These are phyloP conservation scores for Seiridium cupressi DNA, from an alignment of 2,329 filamentous ascomycete species.

Conservation along the genomic window DNA sequence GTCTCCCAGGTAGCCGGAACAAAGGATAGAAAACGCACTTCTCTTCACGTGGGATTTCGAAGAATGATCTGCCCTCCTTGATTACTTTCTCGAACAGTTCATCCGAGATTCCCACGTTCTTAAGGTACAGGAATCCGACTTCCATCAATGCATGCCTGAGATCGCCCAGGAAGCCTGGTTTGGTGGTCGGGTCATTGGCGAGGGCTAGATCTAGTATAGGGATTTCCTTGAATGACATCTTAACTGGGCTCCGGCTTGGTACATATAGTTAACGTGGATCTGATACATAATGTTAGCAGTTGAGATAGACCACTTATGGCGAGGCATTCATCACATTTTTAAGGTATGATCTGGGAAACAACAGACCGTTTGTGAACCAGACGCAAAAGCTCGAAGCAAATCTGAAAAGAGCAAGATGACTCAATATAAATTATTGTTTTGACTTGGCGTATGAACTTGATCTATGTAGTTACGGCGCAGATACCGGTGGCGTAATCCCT, in stretches of 20 bases:
- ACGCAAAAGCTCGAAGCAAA: neutral
- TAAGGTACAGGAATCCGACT: constrained; percentile 85
- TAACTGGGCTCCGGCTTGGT: neutral
- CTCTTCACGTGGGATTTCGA: constrained; percentile 71
- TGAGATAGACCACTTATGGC: no score
- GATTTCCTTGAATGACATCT: constrained; percentile 71
- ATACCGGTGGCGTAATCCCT: constrained; percentile 10
- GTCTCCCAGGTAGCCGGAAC: neutral
- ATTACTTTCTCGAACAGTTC: constrained; percentile 66
- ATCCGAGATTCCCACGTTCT: constrained; percentile 72
- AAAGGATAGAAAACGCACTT: constrained; percentile 50
- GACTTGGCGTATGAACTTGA: neutral
- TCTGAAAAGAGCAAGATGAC: neutral
- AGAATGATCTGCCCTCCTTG: constrained; percentile 68
- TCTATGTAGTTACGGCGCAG: neutral
- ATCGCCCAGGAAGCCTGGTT: constrained; percentile 68
- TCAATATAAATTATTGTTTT: neutral
- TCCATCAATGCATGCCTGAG: constrained; percentile 76
- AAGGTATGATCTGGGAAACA: no score
- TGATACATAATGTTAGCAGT: no score
- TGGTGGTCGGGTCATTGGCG: constrained; percentile 62
- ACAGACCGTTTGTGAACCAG: neutral
- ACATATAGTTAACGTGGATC: no score
- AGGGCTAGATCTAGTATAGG: constrained; percentile 75
- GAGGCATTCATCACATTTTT: no score